phyloP scores from a whole-genome alignment of 2,329 filamentous ascomycete genomes.

The Ilyonectria destructans region DNA sequence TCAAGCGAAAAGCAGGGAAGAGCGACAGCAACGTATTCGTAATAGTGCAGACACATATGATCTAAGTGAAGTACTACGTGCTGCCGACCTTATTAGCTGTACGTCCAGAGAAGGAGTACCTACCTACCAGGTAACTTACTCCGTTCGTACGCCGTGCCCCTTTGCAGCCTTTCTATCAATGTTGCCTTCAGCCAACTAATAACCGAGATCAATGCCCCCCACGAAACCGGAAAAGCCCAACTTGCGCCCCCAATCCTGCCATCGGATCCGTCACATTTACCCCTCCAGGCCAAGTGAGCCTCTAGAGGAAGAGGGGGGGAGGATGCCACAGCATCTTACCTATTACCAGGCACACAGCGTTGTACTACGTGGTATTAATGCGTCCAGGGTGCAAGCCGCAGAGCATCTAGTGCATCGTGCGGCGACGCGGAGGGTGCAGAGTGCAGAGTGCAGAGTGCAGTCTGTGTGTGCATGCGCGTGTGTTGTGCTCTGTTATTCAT shows the following conservation, averaged over 20 bases:
- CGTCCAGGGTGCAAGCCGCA: conserved; percentile 2
- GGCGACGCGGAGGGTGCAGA: conserved; percentile 13
- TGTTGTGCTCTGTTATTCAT: conserved; percentile 23
- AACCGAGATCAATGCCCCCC: conserved; percentile 21
- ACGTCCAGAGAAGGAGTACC: not conserved
- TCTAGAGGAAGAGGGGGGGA: not conserved
- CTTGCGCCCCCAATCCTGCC: conserved; percentile 12
- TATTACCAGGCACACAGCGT: conserved; percentile 10
- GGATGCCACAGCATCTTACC: conserved; percentile 7
- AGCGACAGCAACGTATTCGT: not conserved
- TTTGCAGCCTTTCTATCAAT: not conserved
- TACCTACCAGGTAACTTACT: no score
- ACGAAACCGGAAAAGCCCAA: conserved; percentile 15
- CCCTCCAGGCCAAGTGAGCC: conserved; percentile 12
- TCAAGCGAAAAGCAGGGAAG: not conserved
- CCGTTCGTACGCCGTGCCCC: not conserved
- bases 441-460: conserved; percentile 20
- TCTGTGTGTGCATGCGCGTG: conserved; percentile 31
- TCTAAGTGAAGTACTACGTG: no score
- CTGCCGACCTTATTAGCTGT: not conserved
- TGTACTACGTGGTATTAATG: not conserved
- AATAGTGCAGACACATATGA: not conserved
- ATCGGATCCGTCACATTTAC: conserved; percentile 18
- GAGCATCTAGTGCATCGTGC: conserved; percentile 7
- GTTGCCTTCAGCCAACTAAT: conserved; percentile 16